Evolutionary conservation across 371 early-diverging fungal species (phyloP).

Genomic region (Umbelopsis sp.): DNA sequence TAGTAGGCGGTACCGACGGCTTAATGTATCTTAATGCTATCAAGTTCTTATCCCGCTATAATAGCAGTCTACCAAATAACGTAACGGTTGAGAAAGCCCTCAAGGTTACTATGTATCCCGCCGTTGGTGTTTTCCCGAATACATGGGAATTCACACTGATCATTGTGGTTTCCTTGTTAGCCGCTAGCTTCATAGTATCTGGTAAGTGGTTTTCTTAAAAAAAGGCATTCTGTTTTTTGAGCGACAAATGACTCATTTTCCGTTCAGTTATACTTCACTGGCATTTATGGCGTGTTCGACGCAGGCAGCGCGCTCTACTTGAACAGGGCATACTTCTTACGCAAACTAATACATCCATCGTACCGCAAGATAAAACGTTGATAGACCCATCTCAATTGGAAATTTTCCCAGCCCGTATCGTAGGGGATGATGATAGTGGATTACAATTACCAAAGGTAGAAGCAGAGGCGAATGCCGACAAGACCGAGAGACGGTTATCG

Average conservation of each 20-base stretch:
- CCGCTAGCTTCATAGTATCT: constrained; percentile 54
- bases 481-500: neutral
- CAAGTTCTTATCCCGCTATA: constrained; percentile 21
- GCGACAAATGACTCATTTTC: neutral
- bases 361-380: constrained; percentile 25
- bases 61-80: constrained; percentile 21
- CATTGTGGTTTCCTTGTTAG: constrained; percentile 57
- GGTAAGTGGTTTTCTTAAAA: constrained; percentile 30
- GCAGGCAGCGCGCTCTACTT: constrained; percentile 40
- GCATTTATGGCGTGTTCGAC: constrained; percentile 53
- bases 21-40: constrained; percentile 27
- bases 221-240: too few species aligned
- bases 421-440: constrained; percentile 26
- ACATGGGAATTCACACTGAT: constrained; percentile 64
- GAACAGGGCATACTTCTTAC: constrained; percentile 37
- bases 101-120: constrained; percentile 42
- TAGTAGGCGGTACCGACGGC: constrained; percentile 42
- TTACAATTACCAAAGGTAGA: neutral
- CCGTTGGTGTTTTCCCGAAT: constrained; percentile 46
- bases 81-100: constrained; percentile 34
- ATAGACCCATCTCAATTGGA: constrained; percentile 36
- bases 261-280: constrained; percentile 51
- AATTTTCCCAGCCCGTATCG: constrained; percentile 43
- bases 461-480: neutral
- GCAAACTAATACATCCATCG: constrained; percentile 10